A percentile compares a stretch with the other conserved stretches of the same genome.
Conservation (phyloP, 352 stramenopile genomes). For the Blastocystis sp. region DNA sequence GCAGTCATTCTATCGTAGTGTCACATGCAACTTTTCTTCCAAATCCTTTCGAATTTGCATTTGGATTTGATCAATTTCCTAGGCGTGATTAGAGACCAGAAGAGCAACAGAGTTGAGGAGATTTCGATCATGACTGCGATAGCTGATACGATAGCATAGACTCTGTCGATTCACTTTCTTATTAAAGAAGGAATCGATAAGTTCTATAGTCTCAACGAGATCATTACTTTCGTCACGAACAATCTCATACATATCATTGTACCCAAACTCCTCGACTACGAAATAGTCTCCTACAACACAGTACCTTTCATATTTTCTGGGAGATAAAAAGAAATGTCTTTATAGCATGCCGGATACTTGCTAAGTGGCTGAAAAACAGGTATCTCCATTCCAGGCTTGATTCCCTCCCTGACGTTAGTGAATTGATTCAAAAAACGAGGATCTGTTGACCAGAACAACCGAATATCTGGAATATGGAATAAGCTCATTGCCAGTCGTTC, state of each 20-base stretch:
- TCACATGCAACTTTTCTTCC: conserved; percentile 75
- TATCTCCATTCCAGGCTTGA: neutral
- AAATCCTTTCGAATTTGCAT: conserved; percentile 76
- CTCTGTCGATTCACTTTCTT: conserved; percentile 87
- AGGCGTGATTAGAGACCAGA: neutral
- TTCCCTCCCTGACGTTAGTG: conserved; percentile 32
- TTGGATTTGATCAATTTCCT: conserved; percentile 94
- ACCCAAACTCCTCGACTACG: conserved; percentile 73
- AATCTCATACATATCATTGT: conserved; percentile 95
- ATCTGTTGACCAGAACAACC: conserved; percentile 96
- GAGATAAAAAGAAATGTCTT: conserved; percentile 97
- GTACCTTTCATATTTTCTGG: conserved; percentile 64
- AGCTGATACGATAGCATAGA: conserved; percentile 96
- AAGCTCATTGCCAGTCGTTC: conserved; percentile 97
- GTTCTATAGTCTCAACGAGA: conserved; percentile 84
- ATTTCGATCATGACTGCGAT: conserved; percentile 94
- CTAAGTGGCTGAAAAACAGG: conserved; percentile 88
- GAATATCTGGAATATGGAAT: conserved; percentile 98
- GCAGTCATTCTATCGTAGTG: conserved; percentile 73
- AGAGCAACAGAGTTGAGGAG: conserved; percentile 67
- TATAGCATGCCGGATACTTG: conserved; percentile 95
- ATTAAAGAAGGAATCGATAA: conserved; percentile 94
- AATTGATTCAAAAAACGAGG: conserved; percentile 73
- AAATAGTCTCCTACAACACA: neutral
- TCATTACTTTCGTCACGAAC: conserved; percentile 89